Base-by-base conservation (phyloP, 2,329 filamentous ascomycete species). In the Colletotrichum spinosum region DNA sequence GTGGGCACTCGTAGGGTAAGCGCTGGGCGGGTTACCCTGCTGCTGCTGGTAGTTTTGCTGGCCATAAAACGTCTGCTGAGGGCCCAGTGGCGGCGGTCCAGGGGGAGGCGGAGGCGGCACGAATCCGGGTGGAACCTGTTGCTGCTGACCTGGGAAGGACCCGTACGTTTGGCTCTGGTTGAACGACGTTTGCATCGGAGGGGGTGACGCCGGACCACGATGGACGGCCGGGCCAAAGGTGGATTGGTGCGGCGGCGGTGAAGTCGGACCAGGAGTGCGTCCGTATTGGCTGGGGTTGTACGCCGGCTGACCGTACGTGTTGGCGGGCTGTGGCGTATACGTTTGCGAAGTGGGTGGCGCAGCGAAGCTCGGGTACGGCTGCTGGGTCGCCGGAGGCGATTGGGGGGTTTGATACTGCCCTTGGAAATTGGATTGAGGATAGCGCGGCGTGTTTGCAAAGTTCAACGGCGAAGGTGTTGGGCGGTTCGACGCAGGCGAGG, bases 91-190 rank as follows among this genome's bases (percentile, higher is more conserved):
- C 8, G 87, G 87, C 4, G 87, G 87, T 0, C 86, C 87, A 0
- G 88, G 88, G 2, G 88, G 87, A 2, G 88, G 88, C 7, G 88
- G 87, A 3, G 88, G 88, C 5, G 86, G 88, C 42, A 90, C 84
- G 67, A 88, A 89, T 4, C 87, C 86, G 0, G 81, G 79, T 12
- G 86, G 85, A 37, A 86, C 80, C 72, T 81, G 74, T 67, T 69
- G 67, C 13, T 67, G 67, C 34, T 62, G 60, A n/a, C n/a, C 78
- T 78, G 12, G 76, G 73, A 5, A 80, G 70, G 53, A 64, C 48
- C 57, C 72, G 55, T 71, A 71, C 79, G 74, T 86, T 73, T 66
- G 65, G 17, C 45, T 46, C 33, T 69, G 67, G 37, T 75, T 75
- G 64, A 84, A 84, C 1, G 78, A 77, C 4, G 81, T 78, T 73